A percentile compares a stretch with the other conserved stretches of the same genome.
Evolutionary conservation across 768 basidiomycete species (phyloP).

Genomic region (Austroboletus eburneus): DNA sequence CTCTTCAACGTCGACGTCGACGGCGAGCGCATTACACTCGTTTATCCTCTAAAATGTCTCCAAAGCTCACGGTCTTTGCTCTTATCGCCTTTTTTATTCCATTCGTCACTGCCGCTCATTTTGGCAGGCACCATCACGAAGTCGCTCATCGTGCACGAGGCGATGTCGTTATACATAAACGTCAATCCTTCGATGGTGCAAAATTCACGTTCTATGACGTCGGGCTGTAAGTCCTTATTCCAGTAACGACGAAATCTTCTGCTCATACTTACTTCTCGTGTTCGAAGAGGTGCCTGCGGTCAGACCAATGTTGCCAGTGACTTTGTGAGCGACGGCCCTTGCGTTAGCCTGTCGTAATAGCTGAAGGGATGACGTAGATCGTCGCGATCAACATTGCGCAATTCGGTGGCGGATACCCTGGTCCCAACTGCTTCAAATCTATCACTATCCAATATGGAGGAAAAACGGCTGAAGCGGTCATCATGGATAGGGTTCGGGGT

Average conservation of each 20-base stretch:
- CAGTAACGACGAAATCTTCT: conserved; percentile 2
- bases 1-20: not conserved
- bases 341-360: not conserved
- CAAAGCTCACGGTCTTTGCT: conserved; percentile 28
- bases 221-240: conserved; percentile 39
- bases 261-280: conserved; percentile 7
- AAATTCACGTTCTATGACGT: conserved; percentile 56
- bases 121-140: conserved; percentile 42
- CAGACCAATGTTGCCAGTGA: conserved; percentile 35
- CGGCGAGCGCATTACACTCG: conserved; percentile 13
- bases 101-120: conserved; percentile 32
- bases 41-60: conserved; percentile 17
- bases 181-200: conserved; percentile 30
- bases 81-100: conserved; percentile 33
- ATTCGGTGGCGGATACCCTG: conserved; percentile 59
- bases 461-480: conserved; percentile 50
- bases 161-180: conserved; percentile 38
- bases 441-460: conserved; percentile 63
- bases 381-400: conserved; percentile 52
- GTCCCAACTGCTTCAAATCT: conserved; percentile 55
- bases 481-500: conserved; percentile 62
- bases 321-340: conserved; percentile 46
- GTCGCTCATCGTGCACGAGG: conserved; percentile 45
- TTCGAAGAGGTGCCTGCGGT: conserved; percentile 59
- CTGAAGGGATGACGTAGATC: conserved; percentile 34